Base-by-base conservation (phyloP, 306 rosid genomes). In the Quercus aquifolioides region DNA sequence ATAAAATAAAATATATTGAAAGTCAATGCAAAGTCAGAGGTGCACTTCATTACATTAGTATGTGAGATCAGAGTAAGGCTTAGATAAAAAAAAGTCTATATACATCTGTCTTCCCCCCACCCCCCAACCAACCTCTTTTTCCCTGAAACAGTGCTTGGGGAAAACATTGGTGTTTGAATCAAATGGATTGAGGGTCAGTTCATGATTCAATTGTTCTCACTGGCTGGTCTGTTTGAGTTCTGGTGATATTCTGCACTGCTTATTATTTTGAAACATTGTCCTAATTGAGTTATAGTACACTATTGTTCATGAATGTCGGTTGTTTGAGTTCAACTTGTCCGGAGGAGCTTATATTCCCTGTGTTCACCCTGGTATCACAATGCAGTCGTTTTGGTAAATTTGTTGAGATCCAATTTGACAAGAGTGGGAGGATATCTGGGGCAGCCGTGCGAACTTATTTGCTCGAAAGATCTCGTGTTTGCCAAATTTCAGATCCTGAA, bases 381-480 rank as follows among this genome's bases (percentile, higher is more conserved):
- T 93, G 92, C 97, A 96, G 99, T 96, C 99, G 99, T 73, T 96
- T 96, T 87, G 99, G 99, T 78, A 96, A 96, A 88, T 96, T 96
- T 77, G 99, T 96, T 77, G 99, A 96, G 90, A 91, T 96, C 86
- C 99, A 96, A 89, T 96, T 96, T 59, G 99, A 96, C 89, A 94
- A 93, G 90, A 96, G 85, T 82, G 99, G 99, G 77, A 93, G 98
- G 86, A 96, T 96, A 76, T 96, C 99, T 58, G 99, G 99, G 76
- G 99, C 99, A 38, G 99, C 99, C 60, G 82, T 96, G 54, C 81
- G 98, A 19, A 96, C 99, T 55, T 96, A 96, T 84, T 87, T 96
- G 90, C 98, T 96, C 28, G 99, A 96, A 88, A 91, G 99, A 72
- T 96, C 99, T 78, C 97, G 99, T 74, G 99, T 96, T 82, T 96